A percentile compares a stretch with the other conserved stretches of the same genome.
Evolutionary conservation across 2,329 filamentous ascomycete species (phyloP).

Genomic region (Monilinia vaccinii-corymbosi): DNA sequence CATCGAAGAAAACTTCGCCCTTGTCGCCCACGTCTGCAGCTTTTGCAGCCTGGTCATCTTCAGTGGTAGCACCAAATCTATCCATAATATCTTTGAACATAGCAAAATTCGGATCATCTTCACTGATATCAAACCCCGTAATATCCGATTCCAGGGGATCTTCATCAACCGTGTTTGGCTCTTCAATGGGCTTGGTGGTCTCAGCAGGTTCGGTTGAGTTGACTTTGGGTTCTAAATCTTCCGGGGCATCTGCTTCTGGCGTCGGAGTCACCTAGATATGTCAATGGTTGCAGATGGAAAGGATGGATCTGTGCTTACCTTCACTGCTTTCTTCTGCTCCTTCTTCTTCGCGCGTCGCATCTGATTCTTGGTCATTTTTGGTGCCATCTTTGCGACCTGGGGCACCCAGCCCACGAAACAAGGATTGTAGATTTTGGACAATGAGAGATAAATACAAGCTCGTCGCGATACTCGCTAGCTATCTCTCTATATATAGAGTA

Average conservation of each 20-base stretch:
- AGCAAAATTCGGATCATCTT: conserved; percentile 69
- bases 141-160: conserved; percentile 38
- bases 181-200: conserved; percentile 25
- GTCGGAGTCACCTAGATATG: conserved; percentile 28
- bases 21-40: conserved; percentile 65
- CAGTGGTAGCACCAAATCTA: conserved; percentile 61
- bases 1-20: conserved; percentile 73
- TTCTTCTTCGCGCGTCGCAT: conserved; percentile 90
- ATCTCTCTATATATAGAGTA: no score
- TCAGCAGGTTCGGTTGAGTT: background rate
- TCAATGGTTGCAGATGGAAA: conserved; percentile 6
- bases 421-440: background rate
- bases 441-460: background rate
- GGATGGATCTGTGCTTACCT: conserved; percentile 33
- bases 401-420: conserved; percentile 16
- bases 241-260: conserved; percentile 23
- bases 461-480: background rate
- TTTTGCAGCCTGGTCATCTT: conserved; percentile 54
- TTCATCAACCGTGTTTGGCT: conserved; percentile 19
- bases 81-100: conserved; percentile 77
- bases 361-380: conserved; percentile 89
- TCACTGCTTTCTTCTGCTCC: conserved; percentile 66
- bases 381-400: conserved; percentile 43
- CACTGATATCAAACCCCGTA: conserved; percentile 40
- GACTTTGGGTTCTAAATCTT: conserved; percentile 29